These are phyloP conservation scores for Elaeagnus macrophylla DNA, from an alignment of 306 rosid species.

Conservation along the genomic window DNA sequence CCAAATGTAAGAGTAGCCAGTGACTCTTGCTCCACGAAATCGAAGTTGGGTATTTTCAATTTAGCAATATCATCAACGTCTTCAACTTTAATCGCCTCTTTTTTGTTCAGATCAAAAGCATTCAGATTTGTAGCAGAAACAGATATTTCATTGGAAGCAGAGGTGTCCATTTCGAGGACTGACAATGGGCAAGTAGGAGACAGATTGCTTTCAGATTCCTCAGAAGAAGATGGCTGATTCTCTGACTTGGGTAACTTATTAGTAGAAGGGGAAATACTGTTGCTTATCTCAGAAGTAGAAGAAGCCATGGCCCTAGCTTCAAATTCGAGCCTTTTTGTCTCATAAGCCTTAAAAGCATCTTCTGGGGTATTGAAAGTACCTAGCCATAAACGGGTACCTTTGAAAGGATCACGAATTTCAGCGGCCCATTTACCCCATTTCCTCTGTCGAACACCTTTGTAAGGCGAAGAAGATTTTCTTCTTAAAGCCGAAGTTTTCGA, in stretches of 20 bases:
- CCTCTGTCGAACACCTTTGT: constrained; percentile 70
- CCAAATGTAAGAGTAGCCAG: constrained; percentile 18
- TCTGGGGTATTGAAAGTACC: constrained; percentile 76
- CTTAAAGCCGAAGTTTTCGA: constrained; percentile 8
- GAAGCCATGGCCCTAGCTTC: constrained; percentile 29
- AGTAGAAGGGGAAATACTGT: constrained; percentile 6
- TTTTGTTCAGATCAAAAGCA: constrained; percentile 17
- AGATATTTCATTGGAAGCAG: constrained; percentile 31
- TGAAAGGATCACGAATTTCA: constrained; percentile 78
- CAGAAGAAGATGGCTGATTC: constrained; percentile 18
- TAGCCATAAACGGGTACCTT: constrained; percentile 48
- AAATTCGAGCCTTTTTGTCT: constrained; percentile 38
- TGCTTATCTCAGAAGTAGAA: constrained; percentile 17
- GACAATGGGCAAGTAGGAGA: constrained; percentile 53
- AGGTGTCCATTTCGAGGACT: constrained; percentile 47
- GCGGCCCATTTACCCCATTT: constrained; percentile 95
- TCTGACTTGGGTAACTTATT: constrained; percentile 8
- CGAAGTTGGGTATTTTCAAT: constrained; percentile 37
- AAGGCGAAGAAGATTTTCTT: constrained; percentile 29
- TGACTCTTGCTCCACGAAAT: constrained; percentile 20
- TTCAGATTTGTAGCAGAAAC: constrained; percentile 22
- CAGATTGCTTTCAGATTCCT: constrained; percentile 27
- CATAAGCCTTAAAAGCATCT: constrained; percentile 63
- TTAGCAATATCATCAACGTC: constrained; percentile 21
- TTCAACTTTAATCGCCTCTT: constrained; percentile 18